Evolutionary conservation across 305 asterid genomes (phyloP).

Genomic region (Plantago rigida): DNA sequence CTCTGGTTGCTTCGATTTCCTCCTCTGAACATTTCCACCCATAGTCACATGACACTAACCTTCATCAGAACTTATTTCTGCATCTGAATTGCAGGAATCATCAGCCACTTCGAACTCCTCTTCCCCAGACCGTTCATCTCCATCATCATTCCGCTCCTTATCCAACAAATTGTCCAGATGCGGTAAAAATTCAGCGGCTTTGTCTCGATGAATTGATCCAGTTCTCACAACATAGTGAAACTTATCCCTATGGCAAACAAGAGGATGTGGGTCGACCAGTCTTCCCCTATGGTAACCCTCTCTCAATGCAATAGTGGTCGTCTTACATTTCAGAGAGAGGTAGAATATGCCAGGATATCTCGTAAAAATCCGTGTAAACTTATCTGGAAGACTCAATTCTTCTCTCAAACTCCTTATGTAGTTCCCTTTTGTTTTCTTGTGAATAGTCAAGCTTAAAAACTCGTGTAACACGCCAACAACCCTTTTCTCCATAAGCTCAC

Average conservation of each 20-base stretch:
- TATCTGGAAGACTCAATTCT: conserved; percentile 74
- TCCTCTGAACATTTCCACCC: background rate
- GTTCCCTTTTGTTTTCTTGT: conserved; percentile 87
- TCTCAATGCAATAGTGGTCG: conserved; percentile 75
- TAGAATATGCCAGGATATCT: conserved; percentile 89
- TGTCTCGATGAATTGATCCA: conserved; percentile 59
- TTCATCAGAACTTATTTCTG: conserved; percentile 40
- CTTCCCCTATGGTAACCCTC: conserved; percentile 76
- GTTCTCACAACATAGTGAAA: conserved; percentile 71
- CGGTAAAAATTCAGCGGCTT: conserved; percentile 51
- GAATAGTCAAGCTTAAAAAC: conserved; percentile 58
- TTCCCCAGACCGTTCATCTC: conserved; percentile 38
- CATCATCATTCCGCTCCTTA: conserved; percentile 27
- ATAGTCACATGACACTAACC: conserved; percentile 20
- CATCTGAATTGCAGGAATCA: conserved; percentile 40
- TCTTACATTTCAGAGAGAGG: conserved; percentile 79
- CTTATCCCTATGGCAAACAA: conserved; percentile 58
- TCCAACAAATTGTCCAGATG: conserved; percentile 37
- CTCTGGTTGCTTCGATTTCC: background rate
- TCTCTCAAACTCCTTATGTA: conserved; percentile 78
- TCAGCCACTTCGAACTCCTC: conserved; percentile 46
- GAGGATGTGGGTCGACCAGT: conserved; percentile 51
- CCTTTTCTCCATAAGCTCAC: conserved; percentile 94
- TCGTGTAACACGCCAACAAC: conserved; percentile 88
- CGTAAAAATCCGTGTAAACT: conserved; percentile 75